Percentiles rank a stretch among this genome's conserved stretches.
These are phyloP conservation scores for Hawksworthiomyces lignivorus DNA, from an alignment of 2,329 filamentous ascomycete genomes.

Conservation along the genomic window DNA sequence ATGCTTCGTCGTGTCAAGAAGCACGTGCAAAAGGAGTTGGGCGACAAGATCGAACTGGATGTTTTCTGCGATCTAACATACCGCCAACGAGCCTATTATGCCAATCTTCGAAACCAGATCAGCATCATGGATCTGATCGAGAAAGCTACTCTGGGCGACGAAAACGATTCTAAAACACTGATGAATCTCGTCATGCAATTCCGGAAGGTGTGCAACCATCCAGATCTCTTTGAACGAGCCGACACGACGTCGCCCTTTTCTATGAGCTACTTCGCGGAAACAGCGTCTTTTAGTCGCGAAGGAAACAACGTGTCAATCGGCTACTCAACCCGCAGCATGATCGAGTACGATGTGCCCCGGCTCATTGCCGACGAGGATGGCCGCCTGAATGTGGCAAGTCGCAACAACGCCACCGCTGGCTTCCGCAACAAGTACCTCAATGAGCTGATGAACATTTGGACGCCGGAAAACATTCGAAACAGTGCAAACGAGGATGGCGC, in stretches of 20 bases:
- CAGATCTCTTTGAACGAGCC: slow-evolving; percentile 90
- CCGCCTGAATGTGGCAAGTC: slow-evolving; percentile 64
- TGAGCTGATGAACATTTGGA: slow-evolving; percentile 87
- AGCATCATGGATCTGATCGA: slow-evolving; percentile 98
- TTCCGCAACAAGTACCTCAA: slow-evolving; percentile 71
- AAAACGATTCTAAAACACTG: slow-evolving; percentile 87
- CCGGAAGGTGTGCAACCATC: slow-evolving; percentile 98
- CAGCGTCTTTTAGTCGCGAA: slow-evolving; percentile 88
- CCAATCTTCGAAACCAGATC: slow-evolving; percentile 89
- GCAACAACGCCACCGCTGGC: slow-evolving; percentile 66
- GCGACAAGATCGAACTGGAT: slow-evolving; percentile 96
- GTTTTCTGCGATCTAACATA: slow-evolving; percentile 97
- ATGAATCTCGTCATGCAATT: slow-evolving; percentile 99
- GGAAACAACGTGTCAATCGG: slow-evolving; percentile 69
- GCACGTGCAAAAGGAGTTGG: slow-evolving; percentile 96
- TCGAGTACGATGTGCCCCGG: slow-evolving; percentile 76
- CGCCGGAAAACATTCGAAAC: slow-evolving; percentile 65
- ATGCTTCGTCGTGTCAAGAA: slow-evolving; percentile 99
- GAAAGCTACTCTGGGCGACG: slow-evolving; percentile 89
- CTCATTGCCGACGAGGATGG: slow-evolving; percentile 77
- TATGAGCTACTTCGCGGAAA: slow-evolving; percentile 84
- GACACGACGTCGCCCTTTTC: slow-evolving; percentile 84
- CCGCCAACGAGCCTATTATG: slow-evolving; percentile 87
- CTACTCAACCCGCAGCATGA: slow-evolving; percentile 80
- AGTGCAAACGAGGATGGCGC: slow-evolving; percentile 53